These are phyloP conservation scores for Argentina anserina DNA, from an alignment of 306 rosid species.

Conservation along the genomic window DNA sequence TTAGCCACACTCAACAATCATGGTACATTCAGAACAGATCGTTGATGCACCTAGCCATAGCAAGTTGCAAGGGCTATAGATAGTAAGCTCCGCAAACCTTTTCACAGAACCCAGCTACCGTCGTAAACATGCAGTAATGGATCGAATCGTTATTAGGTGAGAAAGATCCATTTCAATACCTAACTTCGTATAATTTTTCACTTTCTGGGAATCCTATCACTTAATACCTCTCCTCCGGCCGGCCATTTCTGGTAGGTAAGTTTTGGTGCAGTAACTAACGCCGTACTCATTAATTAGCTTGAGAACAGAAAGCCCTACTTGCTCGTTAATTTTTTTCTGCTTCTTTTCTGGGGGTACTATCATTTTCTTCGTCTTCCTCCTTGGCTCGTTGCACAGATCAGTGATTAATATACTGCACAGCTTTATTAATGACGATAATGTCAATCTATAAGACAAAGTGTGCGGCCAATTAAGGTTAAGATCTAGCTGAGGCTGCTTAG, in stretches of 20 bases:
- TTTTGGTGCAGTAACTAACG: background rate
- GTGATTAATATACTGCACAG: background rate
- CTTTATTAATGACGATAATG: constrained; percentile 5
- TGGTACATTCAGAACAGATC: background rate
- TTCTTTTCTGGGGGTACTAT: background rate
- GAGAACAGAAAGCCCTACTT: background rate
- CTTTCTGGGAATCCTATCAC: background rate
- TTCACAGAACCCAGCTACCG: background rate
- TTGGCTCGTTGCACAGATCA: background rate
- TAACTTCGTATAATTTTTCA: background rate
- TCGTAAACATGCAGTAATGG: background rate
- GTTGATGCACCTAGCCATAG: background rate
- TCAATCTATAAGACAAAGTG: constrained; percentile 17
- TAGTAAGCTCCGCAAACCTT: background rate
- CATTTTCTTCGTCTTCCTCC: background rate
- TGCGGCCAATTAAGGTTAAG: background rate
- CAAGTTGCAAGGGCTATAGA: background rate
- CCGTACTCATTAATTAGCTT: background rate
- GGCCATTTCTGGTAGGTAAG: background rate
- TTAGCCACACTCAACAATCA: background rate
- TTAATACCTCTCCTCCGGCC: background rate
- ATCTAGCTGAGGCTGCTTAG: background rate
- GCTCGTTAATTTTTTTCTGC: background rate
- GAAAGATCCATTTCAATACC: background rate
- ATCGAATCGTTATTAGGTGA: background rate